Conservation (phyloP, 2,329 filamentous ascomycete genomes). For the Talaromyces sp. region DNA sequence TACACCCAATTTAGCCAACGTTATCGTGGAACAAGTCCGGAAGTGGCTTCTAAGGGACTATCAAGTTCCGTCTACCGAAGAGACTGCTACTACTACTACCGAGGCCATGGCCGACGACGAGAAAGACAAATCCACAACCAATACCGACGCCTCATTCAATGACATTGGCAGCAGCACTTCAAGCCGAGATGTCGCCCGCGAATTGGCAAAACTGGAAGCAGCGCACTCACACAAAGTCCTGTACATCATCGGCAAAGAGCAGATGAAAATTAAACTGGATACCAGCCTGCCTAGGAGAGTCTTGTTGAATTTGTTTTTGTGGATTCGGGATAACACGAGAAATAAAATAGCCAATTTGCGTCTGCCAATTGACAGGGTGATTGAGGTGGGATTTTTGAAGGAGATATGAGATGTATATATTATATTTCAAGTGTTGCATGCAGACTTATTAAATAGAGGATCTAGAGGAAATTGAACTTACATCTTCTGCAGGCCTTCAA, state of each 20-base stretch:
- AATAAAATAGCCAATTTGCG: conserved; percentile 33
- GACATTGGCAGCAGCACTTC: not conserved
- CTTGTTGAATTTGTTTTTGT: conserved; percentile 31
- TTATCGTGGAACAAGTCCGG: conserved; percentile 58
- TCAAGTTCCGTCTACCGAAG: not conserved
- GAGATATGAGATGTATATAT: conserved; percentile 22
- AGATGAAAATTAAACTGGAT: conserved; percentile 27
- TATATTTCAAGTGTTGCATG: not conserved
- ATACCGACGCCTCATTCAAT: not conserved
- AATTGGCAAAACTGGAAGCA: conserved; percentile 18
- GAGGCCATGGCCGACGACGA: not conserved
- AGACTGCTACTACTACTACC: not conserved
- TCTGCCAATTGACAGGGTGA: conserved; percentile 30
- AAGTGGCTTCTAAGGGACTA: conserved; percentile 41
- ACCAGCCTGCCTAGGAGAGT: conserved; percentile 23
- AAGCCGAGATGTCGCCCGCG: conserved; percentile 4
- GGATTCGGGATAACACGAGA: conserved; percentile 34
- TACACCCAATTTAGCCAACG: conserved; percentile 56
- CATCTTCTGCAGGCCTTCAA: too few relatives aligned
- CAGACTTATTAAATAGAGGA: too few relatives aligned
- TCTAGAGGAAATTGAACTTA: too few relatives aligned
- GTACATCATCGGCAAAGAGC: conserved; percentile 44
- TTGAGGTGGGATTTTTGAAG: conserved; percentile 41
- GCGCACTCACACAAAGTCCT: conserved; percentile 46
- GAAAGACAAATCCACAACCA: not conserved